phyloP scores from a whole-genome alignment of 352 stramenopile species.

The Phytophthora pistaciae region DNA sequence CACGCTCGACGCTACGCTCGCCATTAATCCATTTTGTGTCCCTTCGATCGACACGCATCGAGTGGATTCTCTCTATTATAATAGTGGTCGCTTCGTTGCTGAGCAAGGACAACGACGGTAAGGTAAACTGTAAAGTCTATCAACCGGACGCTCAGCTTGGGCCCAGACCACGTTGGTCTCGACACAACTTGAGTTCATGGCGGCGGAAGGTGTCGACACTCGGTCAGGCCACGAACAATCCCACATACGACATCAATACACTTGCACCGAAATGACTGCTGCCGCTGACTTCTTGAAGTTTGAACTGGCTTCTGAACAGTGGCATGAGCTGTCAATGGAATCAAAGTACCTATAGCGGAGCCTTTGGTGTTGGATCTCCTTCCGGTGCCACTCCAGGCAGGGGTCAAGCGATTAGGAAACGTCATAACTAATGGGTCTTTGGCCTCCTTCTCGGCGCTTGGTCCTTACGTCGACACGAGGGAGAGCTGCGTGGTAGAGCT shows the following conservation, averaged over 20 bases:
- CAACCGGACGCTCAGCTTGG: background rate
- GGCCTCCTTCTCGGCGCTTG: slow-evolving; percentile 4
- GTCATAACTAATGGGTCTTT: slow-evolving; percentile 25
- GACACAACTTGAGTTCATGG: background rate
- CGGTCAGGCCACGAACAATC: background rate
- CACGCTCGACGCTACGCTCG: slow-evolving; percentile 13
- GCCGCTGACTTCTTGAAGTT: slow-evolving; percentile 26
- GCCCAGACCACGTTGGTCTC: background rate
- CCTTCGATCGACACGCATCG: slow-evolving; percentile 30
- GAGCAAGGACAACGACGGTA: slow-evolving; percentile 6
- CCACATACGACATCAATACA: background rate
- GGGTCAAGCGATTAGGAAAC: slow-evolving; percentile 23
- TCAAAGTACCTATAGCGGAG: slow-evolving; percentile 10
- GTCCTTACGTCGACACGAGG: background rate
- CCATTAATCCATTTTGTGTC: slow-evolving; percentile 27
- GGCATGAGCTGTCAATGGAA: slow-evolving; percentile 2
- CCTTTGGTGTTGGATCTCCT: slow-evolving; percentile 31
- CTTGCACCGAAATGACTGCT: slow-evolving; percentile 13
- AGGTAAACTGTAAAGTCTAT: background rate
- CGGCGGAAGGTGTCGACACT: background rate
- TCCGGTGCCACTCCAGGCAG: background rate
- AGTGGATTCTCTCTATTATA: slow-evolving; percentile 27
- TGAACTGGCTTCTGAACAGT: slow-evolving; percentile 27
- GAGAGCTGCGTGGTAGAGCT: slow-evolving; percentile 8
- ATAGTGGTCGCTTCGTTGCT: slow-evolving; percentile 10